A percentile compares a stretch with the other conserved stretches of the same genome.
phyloP scores from a whole-genome alignment of 768 basidiomycete species.

The Panellus pusillus region DNA sequence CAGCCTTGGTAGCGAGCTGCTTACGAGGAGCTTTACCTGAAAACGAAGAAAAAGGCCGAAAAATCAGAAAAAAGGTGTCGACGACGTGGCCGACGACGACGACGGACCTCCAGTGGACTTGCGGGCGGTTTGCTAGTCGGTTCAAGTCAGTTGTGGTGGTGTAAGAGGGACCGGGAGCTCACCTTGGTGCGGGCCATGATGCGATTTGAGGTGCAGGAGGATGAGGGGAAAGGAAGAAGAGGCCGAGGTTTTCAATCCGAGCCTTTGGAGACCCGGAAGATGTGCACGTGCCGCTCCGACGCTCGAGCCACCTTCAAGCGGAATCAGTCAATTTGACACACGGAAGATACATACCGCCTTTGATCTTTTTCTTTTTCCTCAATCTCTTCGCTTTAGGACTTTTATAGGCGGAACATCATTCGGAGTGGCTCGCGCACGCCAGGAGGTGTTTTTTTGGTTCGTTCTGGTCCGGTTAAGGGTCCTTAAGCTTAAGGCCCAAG shows the following conservation, averaged over 20 bases:
- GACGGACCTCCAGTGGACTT: constrained; percentile 92
- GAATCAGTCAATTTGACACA: constrained; percentile 15
- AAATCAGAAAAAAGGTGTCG: constrained; percentile 24
- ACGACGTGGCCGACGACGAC: constrained; percentile 7
- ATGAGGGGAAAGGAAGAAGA: constrained; percentile 14
- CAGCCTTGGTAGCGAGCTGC: constrained; percentile 95
- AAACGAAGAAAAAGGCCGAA: constrained; percentile 20
- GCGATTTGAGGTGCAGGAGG: constrained; percentile 16
- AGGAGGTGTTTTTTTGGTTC: no score
- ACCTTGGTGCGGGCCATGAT: constrained; percentile 91
- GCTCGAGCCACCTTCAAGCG: constrained; percentile 44
- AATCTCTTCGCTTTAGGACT: neutral
- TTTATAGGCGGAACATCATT: neutral
- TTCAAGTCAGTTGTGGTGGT: constrained; percentile 27
- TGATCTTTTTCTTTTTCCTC: constrained; percentile 10
- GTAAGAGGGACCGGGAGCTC: constrained; percentile 14
- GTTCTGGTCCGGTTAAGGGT: no score
- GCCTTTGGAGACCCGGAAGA: constrained; percentile 34
- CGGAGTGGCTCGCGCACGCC: no score
- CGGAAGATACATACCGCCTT: constrained; percentile 16
- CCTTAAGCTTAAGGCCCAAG: no score
- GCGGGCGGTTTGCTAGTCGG: constrained; percentile 90
- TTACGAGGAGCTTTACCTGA: constrained; percentile 88
- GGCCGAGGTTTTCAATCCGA: constrained; percentile 18
- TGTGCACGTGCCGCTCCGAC: constrained; percentile 50